Percentiles rank a stretch among this genome's conserved stretches.
Evolutionary conservation across 306 rosid genomes (phyloP).

Genomic region (Crataegus laevigata): DNA sequence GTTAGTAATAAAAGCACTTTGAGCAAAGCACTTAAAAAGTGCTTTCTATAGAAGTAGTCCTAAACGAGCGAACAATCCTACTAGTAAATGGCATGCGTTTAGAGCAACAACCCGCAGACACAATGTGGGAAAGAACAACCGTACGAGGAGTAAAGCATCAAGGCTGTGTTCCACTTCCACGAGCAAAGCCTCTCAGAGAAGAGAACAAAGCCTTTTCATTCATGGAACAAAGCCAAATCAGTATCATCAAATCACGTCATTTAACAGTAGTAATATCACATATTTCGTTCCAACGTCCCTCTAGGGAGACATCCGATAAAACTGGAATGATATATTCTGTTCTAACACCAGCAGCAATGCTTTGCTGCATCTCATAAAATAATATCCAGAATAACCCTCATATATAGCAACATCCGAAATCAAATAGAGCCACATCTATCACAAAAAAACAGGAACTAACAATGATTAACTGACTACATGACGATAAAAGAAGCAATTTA

Average conservation of each 20-base stretch:
- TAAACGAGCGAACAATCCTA: too few relatives aligned
- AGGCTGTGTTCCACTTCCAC: too few relatives aligned
- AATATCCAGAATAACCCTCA: background rate
- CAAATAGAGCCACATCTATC: background rate
- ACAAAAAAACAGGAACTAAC: too few relatives aligned
- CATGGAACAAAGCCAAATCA: background rate
- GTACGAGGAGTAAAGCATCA: too few relatives aligned
- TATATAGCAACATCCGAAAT: background rate
- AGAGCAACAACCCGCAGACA: background rate
- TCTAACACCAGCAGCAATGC: background rate
- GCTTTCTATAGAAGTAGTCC: background rate
- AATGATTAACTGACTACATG: background rate
- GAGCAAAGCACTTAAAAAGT: background rate
- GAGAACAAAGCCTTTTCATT: background rate
- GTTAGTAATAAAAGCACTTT: too few relatives aligned
- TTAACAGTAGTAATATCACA: too few relatives aligned
- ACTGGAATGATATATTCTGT: background rate
- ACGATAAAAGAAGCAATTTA: background rate
- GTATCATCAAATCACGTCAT: background rate
- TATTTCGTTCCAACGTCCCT: background rate
- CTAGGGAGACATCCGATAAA: background rate
- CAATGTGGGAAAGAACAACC: background rate
- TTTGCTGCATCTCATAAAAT: background rate
- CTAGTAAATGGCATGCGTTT: background rate
- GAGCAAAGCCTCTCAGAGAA: too few relatives aligned